Conservation (phyloP, 768 basidiomycete species). For the Russula dissimulans region DNA sequence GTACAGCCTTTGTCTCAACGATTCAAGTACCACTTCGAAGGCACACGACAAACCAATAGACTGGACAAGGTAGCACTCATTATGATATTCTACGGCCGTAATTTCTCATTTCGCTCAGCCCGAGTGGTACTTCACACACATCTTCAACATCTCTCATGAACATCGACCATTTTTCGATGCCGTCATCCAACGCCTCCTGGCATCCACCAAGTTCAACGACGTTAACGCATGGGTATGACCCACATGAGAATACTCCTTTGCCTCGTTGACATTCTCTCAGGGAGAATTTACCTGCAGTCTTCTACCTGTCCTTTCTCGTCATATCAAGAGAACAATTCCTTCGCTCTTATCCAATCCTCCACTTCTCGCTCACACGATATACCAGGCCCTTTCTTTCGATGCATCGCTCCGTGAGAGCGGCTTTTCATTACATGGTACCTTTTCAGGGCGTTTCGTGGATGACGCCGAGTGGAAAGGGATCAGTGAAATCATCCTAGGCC, state of each 20-base stretch:
- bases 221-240: constrained; percentile 68
- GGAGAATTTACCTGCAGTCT: constrained; percentile 76
- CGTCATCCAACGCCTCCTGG: constrained; percentile 61
- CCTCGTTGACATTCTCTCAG: constrained; percentile 31
- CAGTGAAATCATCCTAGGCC: constrained; percentile 72
- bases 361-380: constrained; percentile 89
- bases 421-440: constrained; percentile 52
- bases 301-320: constrained; percentile 65
- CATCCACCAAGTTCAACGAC: constrained; percentile 48
- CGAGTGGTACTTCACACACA: constrained; percentile 94
- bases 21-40: constrained; percentile 95
- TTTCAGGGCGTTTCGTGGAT: constrained; percentile 26
- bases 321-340: constrained; percentile 68
- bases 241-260: not conserved
- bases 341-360: constrained; percentile 67
- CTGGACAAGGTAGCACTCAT: constrained; percentile 66
- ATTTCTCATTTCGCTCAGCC: constrained; percentile 42
- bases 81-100: not conserved
- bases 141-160: constrained; percentile 80
- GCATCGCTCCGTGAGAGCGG: constrained; percentile 64
- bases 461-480: constrained; percentile 59
- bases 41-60: constrained; percentile 76
- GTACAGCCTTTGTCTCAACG: constrained; percentile 74
- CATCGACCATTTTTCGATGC: constrained; percentile 73
- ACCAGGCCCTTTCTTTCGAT: constrained; percentile 87